Conservation (phyloP, 805 yeast species). For the Hanseniaspora taiwanica region DNA sequence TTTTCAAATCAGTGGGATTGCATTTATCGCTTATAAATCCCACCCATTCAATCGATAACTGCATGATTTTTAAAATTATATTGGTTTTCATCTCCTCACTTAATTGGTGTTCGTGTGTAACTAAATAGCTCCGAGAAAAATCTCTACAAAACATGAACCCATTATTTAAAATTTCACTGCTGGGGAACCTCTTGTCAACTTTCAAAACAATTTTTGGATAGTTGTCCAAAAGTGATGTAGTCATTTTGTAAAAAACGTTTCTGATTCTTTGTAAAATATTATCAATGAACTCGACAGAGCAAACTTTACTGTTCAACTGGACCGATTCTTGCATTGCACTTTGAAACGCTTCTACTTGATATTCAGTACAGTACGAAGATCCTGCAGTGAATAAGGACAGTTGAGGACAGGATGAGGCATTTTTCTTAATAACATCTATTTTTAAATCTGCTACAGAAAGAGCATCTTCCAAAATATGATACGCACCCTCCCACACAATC, state of each 20-base stretch:
- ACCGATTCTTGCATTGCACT: slow-evolving; percentile 42
- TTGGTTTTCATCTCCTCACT: slow-evolving; percentile 42
- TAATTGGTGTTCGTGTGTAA: slow-evolving; percentile 45
- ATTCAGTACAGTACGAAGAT: slow-evolving; percentile 43
- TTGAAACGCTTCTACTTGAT: slow-evolving; percentile 39
- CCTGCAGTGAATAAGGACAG: slow-evolving; percentile 48
- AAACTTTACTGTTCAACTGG: slow-evolving; percentile 45
- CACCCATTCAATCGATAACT: slow-evolving; percentile 79
- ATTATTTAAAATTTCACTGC: slow-evolving; percentile 66
- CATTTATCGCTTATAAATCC: slow-evolving; percentile 90
- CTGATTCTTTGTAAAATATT: slow-evolving; percentile 56
- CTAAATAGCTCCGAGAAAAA: slow-evolving; percentile 53
- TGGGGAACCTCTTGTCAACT: slow-evolving; percentile 46
- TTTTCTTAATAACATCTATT: slow-evolving; percentile 8
- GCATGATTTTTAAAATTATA: slow-evolving; percentile 58
- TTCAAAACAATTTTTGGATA: slow-evolving; percentile 37
- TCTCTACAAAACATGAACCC: slow-evolving; percentile 71
- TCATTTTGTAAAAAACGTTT: slow-evolving; percentile 52
- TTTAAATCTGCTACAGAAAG: slow-evolving; percentile 17
- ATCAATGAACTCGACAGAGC: slow-evolving; percentile 63
- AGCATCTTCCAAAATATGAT: slow-evolving; percentile 38
- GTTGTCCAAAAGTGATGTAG: slow-evolving; percentile 50
- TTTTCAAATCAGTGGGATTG: slow-evolving; percentile 77
- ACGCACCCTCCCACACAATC: slow-evolving; percentile 80
- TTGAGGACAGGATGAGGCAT: slow-evolving; percentile 11